Base-by-base conservation (phyloP, 306 rosid species). In the Lithocarpus polystachyus region DNA sequence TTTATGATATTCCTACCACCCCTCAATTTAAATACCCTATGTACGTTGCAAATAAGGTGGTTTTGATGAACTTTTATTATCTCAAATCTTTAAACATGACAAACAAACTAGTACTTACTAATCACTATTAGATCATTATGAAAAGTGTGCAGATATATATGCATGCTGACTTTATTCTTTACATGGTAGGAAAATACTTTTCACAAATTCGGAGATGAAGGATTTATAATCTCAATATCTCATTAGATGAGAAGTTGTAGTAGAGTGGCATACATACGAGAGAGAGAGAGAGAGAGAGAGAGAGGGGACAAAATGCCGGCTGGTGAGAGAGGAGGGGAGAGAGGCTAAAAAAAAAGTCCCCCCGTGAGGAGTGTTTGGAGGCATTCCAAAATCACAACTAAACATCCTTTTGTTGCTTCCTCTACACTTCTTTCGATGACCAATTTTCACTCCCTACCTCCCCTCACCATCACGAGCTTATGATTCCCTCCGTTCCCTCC, bases 341-440 rank as follows among this genome's bases (percentile, higher is more conserved):
- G 84, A 80, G 86, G 5, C 76, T 65, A 75, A 83, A 76, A 40
- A 40, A 8, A 8, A 79, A 81, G 45, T 1, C n/a, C 86, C 95
- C 99, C 99, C 99, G 99, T 95, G 99, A 95, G 94, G 93, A 77
- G 90, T 93, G 90, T 93, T 95, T 95, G 99, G 99, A 93, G 80
- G 84, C 97, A 93, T 93, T 90, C 96, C 87, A 83, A 88, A 79
- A 65, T 81, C 90, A 82, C 93, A 88, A 83, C 83, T 54, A 80
- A 78, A 81, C 78, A 86, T 84, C 83, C 86, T 76, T 90, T 90
- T 88, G 91, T 90, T 88, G 86, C 95, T 85, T 90, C 83, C 82
- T 88, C 65, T 84, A 89, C 97, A 89, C 95, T 89, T 82, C 83
- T 92, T 90, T 92, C 96, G 90, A 94, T 94, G 97, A 68, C 84